These are phyloP conservation scores for Hsuehochloa calcarea DNA, from an alignment of 176 grass and related monocot species.

Conservation along the genomic window DNA sequence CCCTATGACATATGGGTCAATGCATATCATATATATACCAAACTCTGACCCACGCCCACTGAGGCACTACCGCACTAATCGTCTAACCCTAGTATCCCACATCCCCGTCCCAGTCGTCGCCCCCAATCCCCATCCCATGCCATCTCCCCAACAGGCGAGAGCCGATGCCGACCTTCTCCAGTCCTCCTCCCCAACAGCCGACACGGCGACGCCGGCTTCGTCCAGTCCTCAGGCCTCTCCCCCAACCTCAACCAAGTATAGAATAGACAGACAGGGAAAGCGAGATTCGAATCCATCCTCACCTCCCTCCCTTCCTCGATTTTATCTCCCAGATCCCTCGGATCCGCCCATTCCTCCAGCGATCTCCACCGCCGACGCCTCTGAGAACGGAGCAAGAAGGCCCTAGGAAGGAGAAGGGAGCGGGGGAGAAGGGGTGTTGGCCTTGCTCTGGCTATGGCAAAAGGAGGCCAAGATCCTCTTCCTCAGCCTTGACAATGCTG, in stretches of 20 bases:
- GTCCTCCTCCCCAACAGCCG: too few relatives aligned
- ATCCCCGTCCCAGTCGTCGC: too few relatives aligned
- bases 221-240: too few relatives aligned
- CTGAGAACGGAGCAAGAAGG: background rate
- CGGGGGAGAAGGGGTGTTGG: constrained; percentile 41
- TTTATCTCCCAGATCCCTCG: constrained; percentile 25
- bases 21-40: too few relatives aligned
- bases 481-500: constrained; percentile 75
- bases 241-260: constrained; percentile 23
- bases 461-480: constrained; percentile 85
- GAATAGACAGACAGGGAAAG: background rate
- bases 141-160: too few relatives aligned
- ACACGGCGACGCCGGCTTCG: too few relatives aligned
- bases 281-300: constrained; percentile 23
- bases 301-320: background rate
- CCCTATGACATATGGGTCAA: too few relatives aligned
- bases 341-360: constrained; percentile 15
- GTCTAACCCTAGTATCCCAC: too few relatives aligned
- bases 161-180: too few relatives aligned
- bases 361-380: constrained; percentile 6
- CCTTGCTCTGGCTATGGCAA: constrained; percentile 67
- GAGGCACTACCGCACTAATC: too few relatives aligned
- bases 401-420: background rate
- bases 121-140: too few relatives aligned
- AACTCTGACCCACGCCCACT: too few relatives aligned